Base-by-base conservation (phyloP, 495 filamentous ascomycete species). In the Penicillium longicatenatum region DNA sequence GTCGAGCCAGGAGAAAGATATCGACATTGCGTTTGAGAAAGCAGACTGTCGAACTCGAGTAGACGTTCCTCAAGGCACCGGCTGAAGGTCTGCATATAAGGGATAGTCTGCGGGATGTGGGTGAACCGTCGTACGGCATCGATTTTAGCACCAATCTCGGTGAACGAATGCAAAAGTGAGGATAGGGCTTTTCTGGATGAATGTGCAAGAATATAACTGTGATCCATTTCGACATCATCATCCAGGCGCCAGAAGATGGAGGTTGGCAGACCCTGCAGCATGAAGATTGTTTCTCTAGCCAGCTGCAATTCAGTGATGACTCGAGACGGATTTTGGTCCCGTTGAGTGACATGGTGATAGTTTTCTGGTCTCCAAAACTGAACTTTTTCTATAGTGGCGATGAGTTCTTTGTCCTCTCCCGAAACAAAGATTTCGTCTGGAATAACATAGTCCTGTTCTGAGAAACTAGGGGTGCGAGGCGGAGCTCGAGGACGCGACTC, bases 211-310 rank as follows among this genome's bases (percentile, higher is more conserved):
- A 59, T 63, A 62, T 77, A 78, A 39, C 64, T 65, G 29, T 67
- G 68, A 54, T 73, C 73, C 19, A 79, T 52, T 33, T 65, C 71
- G 12, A 78, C 62, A 2, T 67, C 67, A 16, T 75, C 62, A 31
- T 83, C 78, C 33, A 73, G 47, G 8, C 68, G 67, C 66, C 63
- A 62, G 54, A 89, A 96, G 6, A 96, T 68, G 19, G 84, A 86
- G 1, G 90, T 95, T 35, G 86, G 83, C 19, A 96, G 74, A 0
- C 91, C 92, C 31, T 84, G 80, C 1, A 98, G 82, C 91, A 96
- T 93, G 60, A 89, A 93, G 1, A 96, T 75, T 1, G 84, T 78
- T 61, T 98, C 93, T 42, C 93, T 86, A 31, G 93, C 75, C 5
- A 85, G 68, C 54, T 93, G 89, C 2, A 89, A 73, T 63, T 94